Evolutionary conservation across 345 rosid genomes (phyloP).

Genomic region (Stellera chamaejasme): DNA sequence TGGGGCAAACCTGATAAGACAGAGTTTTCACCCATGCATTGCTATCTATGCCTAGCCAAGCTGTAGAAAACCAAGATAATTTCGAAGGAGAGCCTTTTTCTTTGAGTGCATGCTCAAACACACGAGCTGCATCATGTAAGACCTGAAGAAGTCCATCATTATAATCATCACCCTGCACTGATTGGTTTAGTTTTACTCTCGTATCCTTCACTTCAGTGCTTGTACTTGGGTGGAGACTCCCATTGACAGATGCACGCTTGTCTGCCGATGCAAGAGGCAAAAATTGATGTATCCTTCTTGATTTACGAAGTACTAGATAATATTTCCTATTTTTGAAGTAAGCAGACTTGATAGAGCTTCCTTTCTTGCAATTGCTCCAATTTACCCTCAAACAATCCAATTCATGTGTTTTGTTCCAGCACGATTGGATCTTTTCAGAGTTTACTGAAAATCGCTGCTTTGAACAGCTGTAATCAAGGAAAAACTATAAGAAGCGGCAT

Average conservation of each 20-base stretch:
- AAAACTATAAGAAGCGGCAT: neutral
- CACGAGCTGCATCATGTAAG: slow-evolving; percentile 81
- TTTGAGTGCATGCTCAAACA: slow-evolving; percentile 68
- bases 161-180: slow-evolving; percentile 58
- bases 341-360: slow-evolving; percentile 26
- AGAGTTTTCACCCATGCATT: slow-evolving; percentile 85
- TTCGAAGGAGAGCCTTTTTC: slow-evolving; percentile 44
- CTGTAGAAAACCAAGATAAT: slow-evolving; percentile 74
- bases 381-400: slow-evolving; percentile 33
- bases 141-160: slow-evolving; percentile 76
- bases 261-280: slow-evolving; percentile 54
- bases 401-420: slow-evolving; percentile 28
- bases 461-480: slow-evolving; percentile 39
- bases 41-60: slow-evolving; percentile 81
- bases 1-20: slow-evolving; percentile 72
- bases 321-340: slow-evolving; percentile 22
- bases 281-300: slow-evolving; percentile 29
- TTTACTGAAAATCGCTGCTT: slow-evolving; percentile 36
- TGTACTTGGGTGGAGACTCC: slow-evolving; percentile 37
- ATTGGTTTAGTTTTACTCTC: slow-evolving; percentile 54
- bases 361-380: slow-evolving; percentile 41
- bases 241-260: slow-evolving; percentile 74
- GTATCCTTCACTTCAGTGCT: slow-evolving; percentile 55
- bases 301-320: slow-evolving; percentile 13
- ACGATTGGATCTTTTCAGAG: slow-evolving; percentile 28